A percentile compares a stretch with the other conserved stretches of the same genome.
Evolutionary conservation across 306 rosid species (phyloP).

Genomic region (Acacia confusa): DNA sequence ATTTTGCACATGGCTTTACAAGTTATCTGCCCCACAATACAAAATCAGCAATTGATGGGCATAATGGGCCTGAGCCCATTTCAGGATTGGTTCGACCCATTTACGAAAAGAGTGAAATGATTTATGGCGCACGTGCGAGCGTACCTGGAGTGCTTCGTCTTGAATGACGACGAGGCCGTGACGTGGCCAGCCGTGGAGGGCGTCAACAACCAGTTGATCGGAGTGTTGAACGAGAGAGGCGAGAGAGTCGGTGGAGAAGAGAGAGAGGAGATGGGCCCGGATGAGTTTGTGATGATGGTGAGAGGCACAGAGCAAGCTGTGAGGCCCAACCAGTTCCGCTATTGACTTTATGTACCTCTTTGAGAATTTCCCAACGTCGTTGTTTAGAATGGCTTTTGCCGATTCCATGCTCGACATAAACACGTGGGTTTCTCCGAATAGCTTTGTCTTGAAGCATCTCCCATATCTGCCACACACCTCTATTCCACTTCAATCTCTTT

Average conservation of each 20-base stretch:
- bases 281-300: constrained; percentile 63
- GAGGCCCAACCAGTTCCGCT: constrained; percentile 58
- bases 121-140: neutral
- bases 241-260: constrained; percentile 51
- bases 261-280: constrained; percentile 46
- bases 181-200: constrained; percentile 54
- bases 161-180: constrained; percentile 49
- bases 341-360: constrained; percentile 71
- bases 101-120: neutral
- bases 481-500: neutral
- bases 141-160: constrained; percentile 69
- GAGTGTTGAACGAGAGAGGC: constrained; percentile 50
- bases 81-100: too few species aligned
- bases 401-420: constrained; percentile 66
- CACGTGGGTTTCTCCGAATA: constrained; percentile 74
- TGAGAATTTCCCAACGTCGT: constrained; percentile 60
- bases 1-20: constrained; percentile 86
- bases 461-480: constrained; percentile 55
- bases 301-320: constrained; percentile 70
- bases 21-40: constrained; percentile 53
- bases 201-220: constrained; percentile 48
- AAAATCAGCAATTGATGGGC: neutral
- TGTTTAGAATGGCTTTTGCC: constrained; percentile 62
- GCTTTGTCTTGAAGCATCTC: constrained; percentile 66
- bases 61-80: neutral